phyloP scores from a whole-genome alignment of 129 eudicot species.

The Glebionis coronaria region DNA sequence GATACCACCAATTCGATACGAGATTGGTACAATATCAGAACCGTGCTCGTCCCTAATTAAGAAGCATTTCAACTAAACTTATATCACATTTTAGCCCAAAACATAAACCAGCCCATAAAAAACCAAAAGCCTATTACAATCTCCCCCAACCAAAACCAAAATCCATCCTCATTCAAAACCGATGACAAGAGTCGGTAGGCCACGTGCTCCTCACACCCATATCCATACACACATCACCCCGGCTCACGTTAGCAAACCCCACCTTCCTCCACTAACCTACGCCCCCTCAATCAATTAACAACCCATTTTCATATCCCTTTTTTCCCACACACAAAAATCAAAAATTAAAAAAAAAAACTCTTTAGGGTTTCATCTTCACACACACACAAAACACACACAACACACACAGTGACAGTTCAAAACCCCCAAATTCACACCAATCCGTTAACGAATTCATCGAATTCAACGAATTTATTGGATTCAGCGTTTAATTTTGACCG shows the following conservation, averaged over 20 bases:
- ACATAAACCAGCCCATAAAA: too few relatives aligned
- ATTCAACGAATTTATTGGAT: constrained; percentile 1
- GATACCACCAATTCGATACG: too few relatives aligned
- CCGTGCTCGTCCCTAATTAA: too few relatives aligned
- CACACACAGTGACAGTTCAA: constrained; percentile 1
- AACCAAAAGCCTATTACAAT: too few relatives aligned
- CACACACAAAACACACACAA: constrained; percentile 1
- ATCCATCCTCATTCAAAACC: neutral
- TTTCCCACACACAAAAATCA: constrained; percentile 33
- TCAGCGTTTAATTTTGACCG: neutral
- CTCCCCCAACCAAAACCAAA: too few relatives aligned
- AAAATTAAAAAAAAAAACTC: neutral
- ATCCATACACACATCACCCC: constrained; percentile 26
- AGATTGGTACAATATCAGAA: too few relatives aligned
- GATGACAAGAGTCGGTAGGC: constrained; percentile 43
- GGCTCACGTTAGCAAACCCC: constrained; percentile 29
- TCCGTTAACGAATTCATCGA: neutral
- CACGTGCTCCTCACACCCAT: constrained; percentile 40
- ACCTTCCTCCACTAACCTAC: constrained; percentile 10
- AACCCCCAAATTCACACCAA: neutral
- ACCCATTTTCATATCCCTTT: constrained; percentile 45
- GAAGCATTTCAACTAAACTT: too few relatives aligned
- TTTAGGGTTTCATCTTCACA: constrained; percentile 31
- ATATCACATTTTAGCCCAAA: too few relatives aligned
- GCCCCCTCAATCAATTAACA: constrained; percentile 39